These are phyloP conservation scores for Aciculoconidium aculeatum DNA, from an alignment of 805 yeast species.

Conservation along the genomic window DNA sequence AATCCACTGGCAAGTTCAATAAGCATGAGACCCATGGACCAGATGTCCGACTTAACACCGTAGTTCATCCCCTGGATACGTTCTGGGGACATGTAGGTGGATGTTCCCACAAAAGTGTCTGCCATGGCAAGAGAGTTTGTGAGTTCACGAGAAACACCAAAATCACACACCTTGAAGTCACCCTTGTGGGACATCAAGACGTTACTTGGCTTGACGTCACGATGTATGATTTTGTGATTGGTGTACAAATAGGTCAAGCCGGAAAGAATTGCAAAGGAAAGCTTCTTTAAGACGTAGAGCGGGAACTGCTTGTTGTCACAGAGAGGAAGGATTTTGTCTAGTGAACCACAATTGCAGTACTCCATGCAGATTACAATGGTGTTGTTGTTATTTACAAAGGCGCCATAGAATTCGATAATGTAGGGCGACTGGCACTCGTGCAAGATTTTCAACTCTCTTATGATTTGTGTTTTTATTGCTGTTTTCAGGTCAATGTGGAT, in stretches of 20 bases:
- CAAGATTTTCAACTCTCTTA: constrained; percentile 83
- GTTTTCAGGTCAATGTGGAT: constrained; percentile 82
- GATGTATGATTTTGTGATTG: constrained; percentile 81
- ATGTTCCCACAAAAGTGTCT: constrained; percentile 96
- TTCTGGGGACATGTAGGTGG: constrained; percentile 95
- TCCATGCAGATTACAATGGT: constrained; percentile 92
- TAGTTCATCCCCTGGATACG: constrained; percentile 92
- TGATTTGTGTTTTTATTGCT: constrained; percentile 73
- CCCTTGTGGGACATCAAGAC: constrained; percentile 85
- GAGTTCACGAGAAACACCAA: constrained; percentile 91
- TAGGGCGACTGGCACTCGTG: constrained; percentile 82
- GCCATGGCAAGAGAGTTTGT: constrained; percentile 82
- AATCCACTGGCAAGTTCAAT: constrained; percentile 83
- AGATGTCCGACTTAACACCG: constrained; percentile 92
- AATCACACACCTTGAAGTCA: constrained; percentile 87
- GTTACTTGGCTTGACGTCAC: constrained; percentile 95
- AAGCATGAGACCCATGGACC: constrained; percentile 92
- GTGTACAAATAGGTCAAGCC: constrained; percentile 81
- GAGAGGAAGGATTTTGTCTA: constrained; percentile 71
- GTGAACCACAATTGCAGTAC: constrained; percentile 90
- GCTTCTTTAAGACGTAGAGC: constrained; percentile 62
- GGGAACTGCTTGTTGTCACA: constrained; percentile 36
- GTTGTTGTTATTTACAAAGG: constrained; percentile 56
- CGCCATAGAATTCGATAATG: constrained; percentile 89
- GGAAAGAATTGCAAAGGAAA: constrained; percentile 68